These are phyloP conservation scores for Amorphotheca resinae DNA, from an alignment of 495 filamentous ascomycete genomes.

Conservation along the genomic window DNA sequence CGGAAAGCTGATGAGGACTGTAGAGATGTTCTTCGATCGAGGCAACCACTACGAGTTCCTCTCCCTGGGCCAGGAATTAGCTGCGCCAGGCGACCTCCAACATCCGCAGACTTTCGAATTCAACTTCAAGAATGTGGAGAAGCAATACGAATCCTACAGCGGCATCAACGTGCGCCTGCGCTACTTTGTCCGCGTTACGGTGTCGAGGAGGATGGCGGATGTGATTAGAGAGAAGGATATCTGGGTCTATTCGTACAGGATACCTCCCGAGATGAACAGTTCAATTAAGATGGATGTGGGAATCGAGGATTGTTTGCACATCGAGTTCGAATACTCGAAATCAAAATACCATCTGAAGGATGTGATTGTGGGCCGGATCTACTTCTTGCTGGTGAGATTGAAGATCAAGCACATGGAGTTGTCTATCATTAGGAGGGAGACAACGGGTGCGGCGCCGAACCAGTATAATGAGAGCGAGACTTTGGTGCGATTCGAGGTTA, in stretches of 20 bases:
- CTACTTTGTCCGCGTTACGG: slow-evolving; percentile 96
- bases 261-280: slow-evolving; percentile 95
- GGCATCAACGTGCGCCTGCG: slow-evolving; percentile 98
- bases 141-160: slow-evolving; percentile 99
- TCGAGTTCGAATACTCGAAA: slow-evolving; percentile 99
- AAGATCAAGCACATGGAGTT: slow-evolving; percentile 99
- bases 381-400: slow-evolving; percentile 91
- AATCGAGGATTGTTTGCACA: slow-evolving; percentile 98
- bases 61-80: slow-evolving; percentile 88
- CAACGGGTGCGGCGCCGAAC: slow-evolving; percentile 96
- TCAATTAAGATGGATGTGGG: slow-evolving; percentile 99
- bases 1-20: slow-evolving; percentile 1
- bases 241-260: slow-evolving; percentile 98
- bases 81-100: slow-evolving; percentile 90
- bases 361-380: slow-evolving; percentile 97
- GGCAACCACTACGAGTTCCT: slow-evolving; percentile 99
- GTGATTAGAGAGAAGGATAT: slow-evolving; percentile 98
- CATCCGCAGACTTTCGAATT: slow-evolving; percentile 98
- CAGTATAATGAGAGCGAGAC: slow-evolving; percentile 99
- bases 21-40: slow-evolving; percentile 98
- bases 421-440: slow-evolving; percentile 93
- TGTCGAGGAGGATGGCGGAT: slow-evolving; percentile 92
- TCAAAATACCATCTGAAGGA: slow-evolving; percentile 99
- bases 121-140: slow-evolving; percentile 99
- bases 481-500: slow-evolving; percentile 89